A percentile compares a stretch with the other conserved stretches of the same genome.
Evolutionary conservation across 495 filamentous ascomycete genomes (phyloP).

Genomic region (Penicillium coffeae): DNA sequence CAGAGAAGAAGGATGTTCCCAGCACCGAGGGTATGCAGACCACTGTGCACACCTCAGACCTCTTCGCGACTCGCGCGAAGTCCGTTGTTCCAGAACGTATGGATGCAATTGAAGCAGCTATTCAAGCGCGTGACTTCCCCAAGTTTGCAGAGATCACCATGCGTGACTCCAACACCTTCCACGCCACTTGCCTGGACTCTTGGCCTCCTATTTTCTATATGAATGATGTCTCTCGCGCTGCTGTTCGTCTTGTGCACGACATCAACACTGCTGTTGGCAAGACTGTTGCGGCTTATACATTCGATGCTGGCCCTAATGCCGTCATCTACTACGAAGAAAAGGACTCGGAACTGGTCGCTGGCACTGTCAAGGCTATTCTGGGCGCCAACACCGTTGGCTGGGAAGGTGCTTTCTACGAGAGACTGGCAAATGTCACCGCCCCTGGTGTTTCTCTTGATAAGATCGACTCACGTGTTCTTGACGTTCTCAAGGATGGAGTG

Average conservation of each 20-base stretch:
- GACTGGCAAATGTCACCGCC: slow-evolving; percentile 42
- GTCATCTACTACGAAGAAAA: slow-evolving; percentile 90
- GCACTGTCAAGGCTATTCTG: slow-evolving; percentile 57
- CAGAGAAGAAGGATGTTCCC: slow-evolving; percentile 90
- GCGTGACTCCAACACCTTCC: slow-evolving; percentile 95
- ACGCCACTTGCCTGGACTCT: slow-evolving; percentile 90
- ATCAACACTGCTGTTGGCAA: slow-evolving; percentile 74
- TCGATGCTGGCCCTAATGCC: slow-evolving; percentile 94
- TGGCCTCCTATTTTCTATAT: slow-evolving; percentile 97
- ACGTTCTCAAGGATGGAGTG: slow-evolving; percentile 69
- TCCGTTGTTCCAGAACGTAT: slow-evolving; percentile 79
- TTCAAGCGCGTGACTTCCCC: slow-evolving; percentile 72
- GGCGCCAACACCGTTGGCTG: slow-evolving; percentile 56
- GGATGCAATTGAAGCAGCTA: slow-evolving; percentile 80
- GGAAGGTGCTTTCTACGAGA: slow-evolving; percentile 50
- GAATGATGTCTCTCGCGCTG: slow-evolving; percentile 84
- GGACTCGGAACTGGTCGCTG: slow-evolving; percentile 65
- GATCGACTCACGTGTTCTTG: slow-evolving; percentile 54
- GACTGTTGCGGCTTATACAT: slow-evolving; percentile 87
- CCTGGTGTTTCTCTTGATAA: slow-evolving; percentile 45
- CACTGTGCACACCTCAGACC: slow-evolving; percentile 78
- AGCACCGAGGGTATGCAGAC: slow-evolving; percentile 94
- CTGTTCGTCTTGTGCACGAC: slow-evolving; percentile 80
- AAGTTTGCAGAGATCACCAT: slow-evolving; percentile 88
- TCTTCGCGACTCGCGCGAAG: slow-evolving; percentile 71